Percentiles rank a stretch among this genome's conserved stretches.
phyloP scores from a whole-genome alignment of 2,329 filamentous ascomycete species.

The Alternaria novae-zelandiae region DNA sequence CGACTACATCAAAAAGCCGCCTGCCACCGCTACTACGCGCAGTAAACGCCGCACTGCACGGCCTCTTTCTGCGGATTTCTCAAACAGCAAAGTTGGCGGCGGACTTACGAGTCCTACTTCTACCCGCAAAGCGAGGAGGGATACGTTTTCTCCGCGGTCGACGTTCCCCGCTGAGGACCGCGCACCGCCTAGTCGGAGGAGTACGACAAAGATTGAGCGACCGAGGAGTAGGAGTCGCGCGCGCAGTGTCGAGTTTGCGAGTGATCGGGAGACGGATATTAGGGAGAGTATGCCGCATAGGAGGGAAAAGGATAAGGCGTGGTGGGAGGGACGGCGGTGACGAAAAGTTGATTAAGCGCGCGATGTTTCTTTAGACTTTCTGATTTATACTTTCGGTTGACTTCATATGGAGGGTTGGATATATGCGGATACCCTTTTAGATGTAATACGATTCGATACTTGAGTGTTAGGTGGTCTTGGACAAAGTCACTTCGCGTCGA shows the following conservation, averaged over 20 bases:
- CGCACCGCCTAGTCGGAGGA: slow-evolving; percentile 9
- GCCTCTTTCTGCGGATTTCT: slow-evolving; percentile 25
- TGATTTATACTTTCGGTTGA: not conserved
- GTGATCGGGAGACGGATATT: slow-evolving; percentile 41
- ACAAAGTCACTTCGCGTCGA: not conserved
- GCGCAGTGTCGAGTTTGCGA: slow-evolving; percentile 32
- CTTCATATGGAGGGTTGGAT: slow-evolving; percentile 7
- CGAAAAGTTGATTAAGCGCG: not conserved
- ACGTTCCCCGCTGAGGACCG: slow-evolving; percentile 28
- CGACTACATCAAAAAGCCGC: slow-evolving; percentile 48
- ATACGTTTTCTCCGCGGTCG: slow-evolving; percentile 30
- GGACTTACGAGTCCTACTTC: slow-evolving; percentile 8
- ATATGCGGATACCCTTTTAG: slow-evolving; percentile 15
- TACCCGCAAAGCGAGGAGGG: slow-evolving; percentile 16
- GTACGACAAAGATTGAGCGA: slow-evolving; percentile 15
- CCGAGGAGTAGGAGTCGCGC: slow-evolving; percentile 27
- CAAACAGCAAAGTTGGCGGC: slow-evolving; percentile 8
- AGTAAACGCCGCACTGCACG: slow-evolving; percentile 21
- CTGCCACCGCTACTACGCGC: slow-evolving; percentile 29
- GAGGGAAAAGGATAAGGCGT: slow-evolving; percentile 40
- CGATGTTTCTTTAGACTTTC: not conserved
- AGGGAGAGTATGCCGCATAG: slow-evolving; percentile 44
- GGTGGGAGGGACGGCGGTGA: slow-evolving; percentile 40
- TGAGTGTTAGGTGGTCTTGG: not conserved
- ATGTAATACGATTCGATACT: slow-evolving; percentile 5